A percentile compares a stretch with the other conserved stretches of the same genome.
Evolutionary conservation across 129 eudicot genomes (phyloP).

Genomic region (Tanacetum coccineum): DNA sequence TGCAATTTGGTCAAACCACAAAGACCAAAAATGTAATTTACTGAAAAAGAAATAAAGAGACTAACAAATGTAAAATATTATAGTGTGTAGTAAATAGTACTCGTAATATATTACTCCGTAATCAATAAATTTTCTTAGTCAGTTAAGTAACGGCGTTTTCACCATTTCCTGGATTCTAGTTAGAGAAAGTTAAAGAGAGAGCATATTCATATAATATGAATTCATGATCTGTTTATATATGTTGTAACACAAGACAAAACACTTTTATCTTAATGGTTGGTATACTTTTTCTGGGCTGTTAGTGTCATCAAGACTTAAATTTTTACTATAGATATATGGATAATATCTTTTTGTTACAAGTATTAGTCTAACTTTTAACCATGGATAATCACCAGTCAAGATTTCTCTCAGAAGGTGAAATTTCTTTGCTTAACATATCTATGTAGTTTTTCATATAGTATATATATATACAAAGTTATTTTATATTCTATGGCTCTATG

Average conservation of each 20-base stretch:
- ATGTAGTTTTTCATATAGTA: not conserved
- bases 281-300: not conserved
- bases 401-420: slow-evolving; percentile 31
- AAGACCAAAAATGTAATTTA: too few species aligned
- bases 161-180: slow-evolving; percentile 28
- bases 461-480: not conserved
- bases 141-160: slow-evolving; percentile 64
- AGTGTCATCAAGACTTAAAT: not conserved
- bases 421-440: slow-evolving; percentile 11
- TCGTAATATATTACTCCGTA: too few species aligned
- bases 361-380: slow-evolving; percentile 7
- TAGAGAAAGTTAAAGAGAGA: slow-evolving; percentile 11
- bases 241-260: slow-evolving; percentile 12
- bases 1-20: too few species aligned
- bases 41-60: slow-evolving; percentile 28
- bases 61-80: slow-evolving; percentile 3
- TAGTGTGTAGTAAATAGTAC: slow-evolving; percentile 17
- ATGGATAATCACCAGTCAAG: slow-evolving; percentile 29
- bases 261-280: slow-evolving; percentile 24
- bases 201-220: too few species aligned
- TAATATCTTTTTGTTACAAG: slow-evolving; percentile 9
- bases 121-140: slow-evolving; percentile 17
- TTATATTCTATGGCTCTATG: slow-evolving; percentile 16
- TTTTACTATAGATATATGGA: slow-evolving; percentile 12
- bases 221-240: not conserved